Evolutionary conservation across 1,284 basidiomycete species (phyloP).

Genomic region (Leccinum fuscescens): DNA sequence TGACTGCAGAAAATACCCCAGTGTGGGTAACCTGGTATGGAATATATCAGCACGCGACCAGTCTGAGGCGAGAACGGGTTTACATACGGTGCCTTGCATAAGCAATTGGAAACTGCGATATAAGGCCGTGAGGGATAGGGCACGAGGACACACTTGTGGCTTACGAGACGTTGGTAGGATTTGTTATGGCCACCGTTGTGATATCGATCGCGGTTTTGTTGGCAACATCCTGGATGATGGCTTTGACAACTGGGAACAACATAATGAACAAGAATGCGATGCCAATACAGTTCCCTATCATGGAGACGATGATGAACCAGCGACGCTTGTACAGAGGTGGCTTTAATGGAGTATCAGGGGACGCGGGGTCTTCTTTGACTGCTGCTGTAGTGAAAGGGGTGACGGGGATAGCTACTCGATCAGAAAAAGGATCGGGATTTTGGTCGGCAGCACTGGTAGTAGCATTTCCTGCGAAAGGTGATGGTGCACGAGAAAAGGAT

Average conservation of each 20-base stretch:
- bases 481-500: not conserved
- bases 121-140: not conserved
- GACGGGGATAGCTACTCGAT: conserved; percentile 13
- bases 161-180: conserved; percentile 53
- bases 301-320: conserved; percentile 46
- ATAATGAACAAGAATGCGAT: conserved; percentile 65
- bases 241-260: conserved; percentile 61
- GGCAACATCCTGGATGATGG: conserved; percentile 62
- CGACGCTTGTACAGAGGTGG: conserved; percentile 40
- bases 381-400: conserved; percentile 9
- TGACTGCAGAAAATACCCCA: conserved; percentile 56
- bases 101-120: conserved; percentile 45
- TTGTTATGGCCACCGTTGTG: conserved; percentile 47
- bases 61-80: not conserved
- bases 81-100: conserved; percentile 45
- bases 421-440: conserved; percentile 13
- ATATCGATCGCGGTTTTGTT: conserved; percentile 53
- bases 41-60: not conserved
- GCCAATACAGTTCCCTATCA: conserved; percentile 41
- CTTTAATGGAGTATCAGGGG: conserved; percentile 12
- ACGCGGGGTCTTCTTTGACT: conserved; percentile 16
- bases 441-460: conserved; percentile 36
- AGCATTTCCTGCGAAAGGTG: conserved; percentile 37
- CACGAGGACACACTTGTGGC: conserved; percentile 31
- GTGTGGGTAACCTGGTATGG: conserved; percentile 55